phyloP scores from a whole-genome alignment of 2,329 filamentous ascomycete genomes.

The Penicillium sp. region DNA sequence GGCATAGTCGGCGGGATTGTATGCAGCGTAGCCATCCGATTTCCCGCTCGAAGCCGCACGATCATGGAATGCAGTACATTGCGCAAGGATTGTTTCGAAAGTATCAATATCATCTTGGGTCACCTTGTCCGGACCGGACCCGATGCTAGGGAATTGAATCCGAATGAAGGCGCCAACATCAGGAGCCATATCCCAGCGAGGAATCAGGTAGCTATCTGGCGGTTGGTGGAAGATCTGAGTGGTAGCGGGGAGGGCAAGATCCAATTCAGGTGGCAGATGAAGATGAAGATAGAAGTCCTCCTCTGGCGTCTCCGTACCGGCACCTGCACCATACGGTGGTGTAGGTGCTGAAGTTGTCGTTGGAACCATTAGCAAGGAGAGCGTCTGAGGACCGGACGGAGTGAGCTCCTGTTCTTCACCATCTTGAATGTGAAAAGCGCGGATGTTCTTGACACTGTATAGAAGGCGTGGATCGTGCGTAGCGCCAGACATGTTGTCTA shows the following conservation, averaged over 20 bases:
- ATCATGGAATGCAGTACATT: conserved; percentile 93
- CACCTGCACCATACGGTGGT: conserved; percentile 42
- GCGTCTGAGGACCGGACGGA: conserved; percentile 77
- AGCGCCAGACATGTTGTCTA: conserved; percentile 23
- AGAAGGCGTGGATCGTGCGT: conserved; percentile 38
- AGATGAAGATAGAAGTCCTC: conserved; percentile 97
- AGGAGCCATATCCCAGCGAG: conserved; percentile 86
- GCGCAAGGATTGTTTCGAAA: conserved; percentile 95
- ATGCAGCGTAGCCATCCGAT: conserved; percentile 41
- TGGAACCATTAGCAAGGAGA: conserved; percentile 93
- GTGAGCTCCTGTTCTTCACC: conserved; percentile 80
- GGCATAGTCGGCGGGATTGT: conserved; percentile 76
- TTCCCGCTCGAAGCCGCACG: conserved; percentile 56
- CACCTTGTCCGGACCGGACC: conserved; percentile 58
- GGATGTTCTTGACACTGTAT: conserved; percentile 67
- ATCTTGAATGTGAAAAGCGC: conserved; percentile 84
- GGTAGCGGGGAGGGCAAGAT: conserved; percentile 85
- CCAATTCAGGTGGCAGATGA: conserved; percentile 88
- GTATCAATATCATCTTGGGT: conserved; percentile 91
- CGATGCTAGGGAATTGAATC: conserved; percentile 78
- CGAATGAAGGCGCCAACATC: conserved; percentile 86
- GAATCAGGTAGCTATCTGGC: conserved; percentile 86
- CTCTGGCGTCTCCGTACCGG: conserved; percentile 56
- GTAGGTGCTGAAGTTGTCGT: conserved; percentile 67
- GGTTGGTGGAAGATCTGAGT: conserved; percentile 98